A percentile compares a stretch with the other conserved stretches of the same genome.
Evolutionary conservation across 768 basidiomycete species (phyloP).

Genomic region (Tylopilus sp.): DNA sequence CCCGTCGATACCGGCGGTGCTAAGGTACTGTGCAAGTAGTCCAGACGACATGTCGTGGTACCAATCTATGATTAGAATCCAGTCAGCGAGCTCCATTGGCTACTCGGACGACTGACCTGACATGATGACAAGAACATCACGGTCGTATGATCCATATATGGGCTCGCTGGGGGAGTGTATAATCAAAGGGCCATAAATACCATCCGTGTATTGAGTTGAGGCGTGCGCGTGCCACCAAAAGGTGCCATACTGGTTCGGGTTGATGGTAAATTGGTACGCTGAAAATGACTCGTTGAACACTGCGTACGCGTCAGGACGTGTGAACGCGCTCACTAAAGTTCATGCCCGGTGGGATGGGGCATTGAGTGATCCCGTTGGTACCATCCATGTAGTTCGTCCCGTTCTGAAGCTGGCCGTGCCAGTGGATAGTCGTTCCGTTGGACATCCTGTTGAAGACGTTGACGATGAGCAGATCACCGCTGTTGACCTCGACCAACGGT

Average conservation of each 20-base stretch:
- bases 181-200: slow-evolving; percentile 45
- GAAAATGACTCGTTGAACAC: not conserved
- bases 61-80: slow-evolving; percentile 25
- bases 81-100: not conserved
- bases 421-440: slow-evolving; percentile 34
- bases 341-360: slow-evolving; percentile 50
- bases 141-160: slow-evolving; percentile 35
- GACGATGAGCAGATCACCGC: slow-evolving; percentile 32
- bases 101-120: slow-evolving; percentile 27
- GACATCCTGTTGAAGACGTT: slow-evolving; percentile 32
- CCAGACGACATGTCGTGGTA: slow-evolving; percentile 31
- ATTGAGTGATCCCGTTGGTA: slow-evolving; percentile 44
- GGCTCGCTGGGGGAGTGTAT: slow-evolving; percentile 39
- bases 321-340: slow-evolving; percentile 30
- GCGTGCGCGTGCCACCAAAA: slow-evolving; percentile 49
- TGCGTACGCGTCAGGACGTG: too few species aligned
- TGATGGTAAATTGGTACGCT: slow-evolving; percentile 40
- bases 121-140: slow-evolving; percentile 36
- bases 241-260: slow-evolving; percentile 40
- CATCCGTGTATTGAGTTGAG: slow-evolving; percentile 44
- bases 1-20: slow-evolving; percentile 23
- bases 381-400: slow-evolving; percentile 50
- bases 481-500: slow-evolving; percentile 33
- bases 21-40: slow-evolving; percentile 30
- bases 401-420: slow-evolving; percentile 40